Evolutionary conservation across 306 rosid genomes (phyloP).

Genomic region (Mimosa bimucronata): DNA sequence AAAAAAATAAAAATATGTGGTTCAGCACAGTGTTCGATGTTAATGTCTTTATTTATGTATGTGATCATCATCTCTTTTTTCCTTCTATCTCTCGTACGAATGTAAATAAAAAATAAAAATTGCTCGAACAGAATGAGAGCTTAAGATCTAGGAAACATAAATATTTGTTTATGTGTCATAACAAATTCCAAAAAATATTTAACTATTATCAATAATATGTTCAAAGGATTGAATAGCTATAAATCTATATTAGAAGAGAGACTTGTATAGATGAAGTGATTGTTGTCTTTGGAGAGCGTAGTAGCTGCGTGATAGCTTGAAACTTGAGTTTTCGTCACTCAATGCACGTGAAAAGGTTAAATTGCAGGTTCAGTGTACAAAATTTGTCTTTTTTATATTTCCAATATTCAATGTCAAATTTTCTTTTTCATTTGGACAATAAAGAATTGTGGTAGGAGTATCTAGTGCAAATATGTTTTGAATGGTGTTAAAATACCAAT

Average conservation of each 20-base stretch:
- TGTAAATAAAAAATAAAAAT: neutral
- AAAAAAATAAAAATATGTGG: neutral
- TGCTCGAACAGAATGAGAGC: neutral
- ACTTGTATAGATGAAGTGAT: neutral
- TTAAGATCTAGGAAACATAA: neutral
- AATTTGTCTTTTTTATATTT: conserved; percentile 1
- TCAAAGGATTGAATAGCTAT: neutral
- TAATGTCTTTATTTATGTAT: too few relatives aligned
- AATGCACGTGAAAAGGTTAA: conserved; percentile 23
- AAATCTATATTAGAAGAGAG: neutral
- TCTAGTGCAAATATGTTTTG: too few relatives aligned
- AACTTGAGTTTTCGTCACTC: conserved; percentile 11
- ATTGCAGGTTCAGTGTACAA: neutral
- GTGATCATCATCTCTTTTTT: neutral
- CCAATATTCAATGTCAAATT: neutral
- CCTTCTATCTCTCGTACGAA: neutral
- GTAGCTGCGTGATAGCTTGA: neutral
- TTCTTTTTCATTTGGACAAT: too few relatives aligned
- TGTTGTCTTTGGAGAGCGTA: neutral
- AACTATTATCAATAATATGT: neutral
- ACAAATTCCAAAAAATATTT: neutral
- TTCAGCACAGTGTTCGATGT: neutral
- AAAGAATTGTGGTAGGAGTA: too few relatives aligned
- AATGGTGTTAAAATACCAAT: too few relatives aligned
- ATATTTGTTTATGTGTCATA: neutral